phyloP scores from a whole-genome alignment of 805 yeast genomes.

The Starmerella powellii region DNA sequence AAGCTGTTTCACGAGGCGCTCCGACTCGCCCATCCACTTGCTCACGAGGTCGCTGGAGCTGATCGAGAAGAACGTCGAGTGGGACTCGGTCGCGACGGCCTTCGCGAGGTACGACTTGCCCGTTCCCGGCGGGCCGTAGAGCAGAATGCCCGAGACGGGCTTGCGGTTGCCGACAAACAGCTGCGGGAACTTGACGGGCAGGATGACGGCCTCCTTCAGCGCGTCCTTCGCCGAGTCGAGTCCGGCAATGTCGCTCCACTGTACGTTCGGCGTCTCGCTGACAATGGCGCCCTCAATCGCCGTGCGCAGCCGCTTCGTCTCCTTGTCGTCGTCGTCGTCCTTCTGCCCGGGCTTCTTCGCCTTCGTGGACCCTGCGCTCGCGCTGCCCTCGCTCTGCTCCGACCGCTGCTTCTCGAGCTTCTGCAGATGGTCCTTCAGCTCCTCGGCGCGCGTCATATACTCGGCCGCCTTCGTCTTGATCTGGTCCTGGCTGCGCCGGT shows the following conservation, averaged over 20 bases:
- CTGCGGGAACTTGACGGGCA: constrained; percentile 94
- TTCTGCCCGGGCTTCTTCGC: constrained; percentile 35
- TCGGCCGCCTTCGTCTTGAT: constrained; percentile 83
- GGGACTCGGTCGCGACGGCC: constrained; percentile 97
- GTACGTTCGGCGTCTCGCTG: constrained; percentile 81
- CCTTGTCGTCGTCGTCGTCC: constrained; percentile 61
- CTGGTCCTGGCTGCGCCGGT: constrained; percentile 75
- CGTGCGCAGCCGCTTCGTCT: constrained; percentile 76
- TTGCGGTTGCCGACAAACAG: constrained; percentile 87
- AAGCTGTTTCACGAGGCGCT: constrained; percentile 86
- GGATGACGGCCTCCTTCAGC: constrained; percentile 87
- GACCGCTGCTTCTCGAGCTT: constrained; percentile 35
- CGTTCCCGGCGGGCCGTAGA: constrained; percentile 94
- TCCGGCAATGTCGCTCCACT: constrained; percentile 95
- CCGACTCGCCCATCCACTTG: constrained; percentile 99
- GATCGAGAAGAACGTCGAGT: constrained; percentile 90
- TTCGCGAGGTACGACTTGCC: constrained; percentile 95
- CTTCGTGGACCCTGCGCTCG: constrained; percentile 45
- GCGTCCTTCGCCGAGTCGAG: constrained; percentile 93
- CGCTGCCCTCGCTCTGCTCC: constrained; percentile 26
- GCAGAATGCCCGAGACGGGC: constrained; percentile 79
- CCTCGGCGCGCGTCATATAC: constrained; percentile 86
- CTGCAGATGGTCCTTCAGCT: constrained; percentile 77
- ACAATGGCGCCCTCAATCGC: constrained; percentile 87
- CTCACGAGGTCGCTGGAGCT: constrained; percentile 93